Conservation (phyloP, 2,329 filamentous ascomycete species). For the Juglanconis oblonga region DNA sequence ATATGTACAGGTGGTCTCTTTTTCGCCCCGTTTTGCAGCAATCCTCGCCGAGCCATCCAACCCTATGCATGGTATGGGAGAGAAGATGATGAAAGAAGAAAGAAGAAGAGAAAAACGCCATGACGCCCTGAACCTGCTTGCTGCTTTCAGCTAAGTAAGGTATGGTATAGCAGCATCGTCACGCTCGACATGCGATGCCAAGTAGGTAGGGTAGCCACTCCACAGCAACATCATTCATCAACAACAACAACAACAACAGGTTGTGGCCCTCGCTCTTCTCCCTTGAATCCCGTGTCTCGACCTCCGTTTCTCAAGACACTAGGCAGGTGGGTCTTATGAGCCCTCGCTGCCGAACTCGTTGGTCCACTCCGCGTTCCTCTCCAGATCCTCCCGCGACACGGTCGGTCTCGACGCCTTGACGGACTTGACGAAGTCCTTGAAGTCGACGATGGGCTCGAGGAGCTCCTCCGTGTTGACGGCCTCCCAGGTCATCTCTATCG, state of each 20-base stretch:
- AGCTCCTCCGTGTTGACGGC: constrained; percentile 80
- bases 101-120: constrained; percentile 10
- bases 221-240: not conserved
- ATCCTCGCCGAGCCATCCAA: constrained; percentile 1
- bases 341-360: constrained; percentile 94
- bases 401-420: constrained; percentile 87
- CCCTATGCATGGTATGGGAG: constrained; percentile 11
- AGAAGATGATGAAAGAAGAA: not conserved
- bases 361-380: constrained; percentile 87
- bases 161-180: constrained; percentile 5
- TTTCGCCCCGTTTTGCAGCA: not conserved
- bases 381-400: constrained; percentile 82
- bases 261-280: not conserved
- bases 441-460: constrained; percentile 77
- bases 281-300: no score
- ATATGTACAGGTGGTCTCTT: not conserved
- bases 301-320: not conserved
- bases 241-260: no score
- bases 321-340: constrained; percentile 35
- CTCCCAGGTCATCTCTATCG: constrained; percentile 91
- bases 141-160: constrained; percentile 6
- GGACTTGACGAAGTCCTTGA: constrained; percentile 92
- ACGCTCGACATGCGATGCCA: not conserved
- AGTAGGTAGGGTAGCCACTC: not conserved
- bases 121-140: constrained; percentile 16